Percentiles rank a stretch among this genome's conserved stretches.
phyloP scores from a whole-genome alignment of 495 filamentous ascomycete species.

The Letharia columbiana region DNA sequence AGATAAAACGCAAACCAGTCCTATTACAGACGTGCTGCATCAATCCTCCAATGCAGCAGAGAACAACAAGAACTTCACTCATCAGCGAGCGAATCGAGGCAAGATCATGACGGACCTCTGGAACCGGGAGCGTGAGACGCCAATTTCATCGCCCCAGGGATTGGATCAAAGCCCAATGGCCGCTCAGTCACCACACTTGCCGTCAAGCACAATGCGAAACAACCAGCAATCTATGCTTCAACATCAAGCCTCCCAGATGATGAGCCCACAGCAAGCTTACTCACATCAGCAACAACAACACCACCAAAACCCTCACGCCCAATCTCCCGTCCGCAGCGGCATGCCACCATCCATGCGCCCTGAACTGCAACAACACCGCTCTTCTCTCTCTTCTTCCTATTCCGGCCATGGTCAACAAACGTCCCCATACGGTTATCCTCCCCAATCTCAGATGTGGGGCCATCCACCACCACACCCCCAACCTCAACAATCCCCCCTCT shows the following conservation, averaged over 20 bases:
- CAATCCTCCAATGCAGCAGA: constrained; percentile 85
- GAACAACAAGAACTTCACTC: constrained; percentile 73
- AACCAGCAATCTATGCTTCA: constrained; percentile 36
- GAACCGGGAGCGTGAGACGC: constrained; percentile 66
- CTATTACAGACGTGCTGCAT: constrained; percentile 74
- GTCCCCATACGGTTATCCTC: constrained; percentile 41
- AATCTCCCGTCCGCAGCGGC: constrained; percentile 36
- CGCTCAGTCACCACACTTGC: constrained; percentile 39
- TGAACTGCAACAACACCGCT: constrained; percentile 36
- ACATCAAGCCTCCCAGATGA: constrained; percentile 36
- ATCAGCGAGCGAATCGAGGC: constrained; percentile 62
- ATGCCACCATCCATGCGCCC: constrained; percentile 38
- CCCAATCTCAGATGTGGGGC: constrained; percentile 42
- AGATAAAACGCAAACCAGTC: constrained; percentile 71
- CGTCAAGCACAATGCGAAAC: constrained; percentile 34
- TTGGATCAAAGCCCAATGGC: constrained; percentile 42
- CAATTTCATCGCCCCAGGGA: constrained; percentile 44
- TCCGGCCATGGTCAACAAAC: constrained; percentile 32
- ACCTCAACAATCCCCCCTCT: constrained; percentile 43
- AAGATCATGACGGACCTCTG: constrained; percentile 72
- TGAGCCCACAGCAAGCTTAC: constrained; percentile 27
- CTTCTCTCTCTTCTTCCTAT: constrained; percentile 35
- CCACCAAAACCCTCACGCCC: constrained; percentile 34
- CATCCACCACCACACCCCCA: constrained; percentile 42
- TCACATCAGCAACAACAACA: constrained; percentile 30